Evolutionary conservation across 148 eudicot species (phyloP).

Genomic region (Beta vulgaris): DNA sequence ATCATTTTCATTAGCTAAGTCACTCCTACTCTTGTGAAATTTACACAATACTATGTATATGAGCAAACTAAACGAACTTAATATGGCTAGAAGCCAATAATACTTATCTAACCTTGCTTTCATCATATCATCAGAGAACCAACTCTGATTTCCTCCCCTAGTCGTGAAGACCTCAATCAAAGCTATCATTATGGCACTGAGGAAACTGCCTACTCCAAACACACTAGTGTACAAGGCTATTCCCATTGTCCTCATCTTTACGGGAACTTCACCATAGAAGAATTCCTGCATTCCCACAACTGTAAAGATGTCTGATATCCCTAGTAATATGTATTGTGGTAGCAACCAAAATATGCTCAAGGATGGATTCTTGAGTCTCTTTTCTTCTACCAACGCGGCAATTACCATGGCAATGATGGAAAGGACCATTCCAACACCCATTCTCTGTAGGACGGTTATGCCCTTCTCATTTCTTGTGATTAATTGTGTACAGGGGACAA

Average conservation of each 20-base stretch:
- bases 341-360: slow-evolving; percentile 66
- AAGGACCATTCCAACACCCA: slow-evolving; percentile 79
- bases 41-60: slow-evolving; percentile 52
- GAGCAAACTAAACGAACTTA: slow-evolving; percentile 52
- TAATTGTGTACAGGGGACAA: slow-evolving; percentile 54
- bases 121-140: slow-evolving; percentile 84
- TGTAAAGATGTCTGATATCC: slow-evolving; percentile 81
- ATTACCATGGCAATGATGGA: slow-evolving; percentile 76
- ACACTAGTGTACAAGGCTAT: slow-evolving; percentile 80
- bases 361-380: slow-evolving; percentile 39
- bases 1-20: slow-evolving; percentile 25
- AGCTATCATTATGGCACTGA: slow-evolving; percentile 64
- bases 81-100: slow-evolving; percentile 71
- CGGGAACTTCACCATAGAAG: slow-evolving; percentile 76
- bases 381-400: slow-evolving; percentile 68
- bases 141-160: slow-evolving; percentile 38
- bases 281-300: slow-evolving; percentile 95
- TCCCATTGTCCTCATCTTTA: slow-evolving; percentile 77
- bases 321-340: slow-evolving; percentile 78
- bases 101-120: slow-evolving; percentile 75
- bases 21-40: slow-evolving; percentile 46
- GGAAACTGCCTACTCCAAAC: slow-evolving; percentile 81
- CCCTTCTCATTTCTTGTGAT: slow-evolving; percentile 59
- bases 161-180: slow-evolving; percentile 45
- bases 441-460: slow-evolving; percentile 66